Conservation (phyloP, 495 filamentous ascomycete species). For the Pyrenula aspistea region DNA sequence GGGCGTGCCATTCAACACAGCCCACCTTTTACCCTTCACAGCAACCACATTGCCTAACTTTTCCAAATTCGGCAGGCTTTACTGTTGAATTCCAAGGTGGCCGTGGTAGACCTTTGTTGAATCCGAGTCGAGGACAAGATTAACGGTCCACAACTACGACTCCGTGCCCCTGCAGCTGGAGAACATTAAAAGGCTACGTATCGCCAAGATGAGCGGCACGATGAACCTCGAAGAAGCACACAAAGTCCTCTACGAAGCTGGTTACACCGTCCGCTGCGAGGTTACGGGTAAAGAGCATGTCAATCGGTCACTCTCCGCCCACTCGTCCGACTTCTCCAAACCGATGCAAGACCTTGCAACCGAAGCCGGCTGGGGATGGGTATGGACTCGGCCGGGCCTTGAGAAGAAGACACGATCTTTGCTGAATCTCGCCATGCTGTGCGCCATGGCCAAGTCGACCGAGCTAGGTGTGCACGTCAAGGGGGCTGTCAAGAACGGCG, state of each 20-base stretch:
- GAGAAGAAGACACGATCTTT: conserved; percentile 32
- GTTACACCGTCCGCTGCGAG: conserved; percentile 35
- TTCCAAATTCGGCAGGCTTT: too few species aligned
- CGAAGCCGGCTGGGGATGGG: conserved; percentile 33
- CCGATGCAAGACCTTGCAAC: conserved; percentile 29
- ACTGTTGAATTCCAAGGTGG: too few species aligned
- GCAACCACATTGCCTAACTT: too few species aligned
- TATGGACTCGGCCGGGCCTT: conserved; percentile 37
- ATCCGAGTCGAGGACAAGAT: too few species aligned
- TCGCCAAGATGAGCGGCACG: too few species aligned
- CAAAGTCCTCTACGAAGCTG: conserved; percentile 39
- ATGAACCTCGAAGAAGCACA: conserved; percentile 17
- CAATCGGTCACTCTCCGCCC: conserved; percentile 9
- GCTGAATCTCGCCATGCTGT: conserved; percentile 39
- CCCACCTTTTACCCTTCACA: too few species aligned
- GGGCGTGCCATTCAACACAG: too few species aligned
- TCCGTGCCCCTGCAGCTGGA: too few species aligned
- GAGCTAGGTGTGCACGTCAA: conserved; percentile 37
- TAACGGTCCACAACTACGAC: too few species aligned
- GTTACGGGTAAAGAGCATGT: conserved; percentile 30
- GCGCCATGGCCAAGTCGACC: conserved; percentile 26
- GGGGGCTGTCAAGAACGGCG: conserved; percentile 36
- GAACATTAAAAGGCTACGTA: too few species aligned
- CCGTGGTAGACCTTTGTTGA: too few species aligned
- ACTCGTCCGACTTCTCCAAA: conserved; percentile 19